A percentile compares a stretch with the other conserved stretches of the same genome.
phyloP scores from a whole-genome alignment of 305 asterid genomes.

The Coffea humblotiana region DNA sequence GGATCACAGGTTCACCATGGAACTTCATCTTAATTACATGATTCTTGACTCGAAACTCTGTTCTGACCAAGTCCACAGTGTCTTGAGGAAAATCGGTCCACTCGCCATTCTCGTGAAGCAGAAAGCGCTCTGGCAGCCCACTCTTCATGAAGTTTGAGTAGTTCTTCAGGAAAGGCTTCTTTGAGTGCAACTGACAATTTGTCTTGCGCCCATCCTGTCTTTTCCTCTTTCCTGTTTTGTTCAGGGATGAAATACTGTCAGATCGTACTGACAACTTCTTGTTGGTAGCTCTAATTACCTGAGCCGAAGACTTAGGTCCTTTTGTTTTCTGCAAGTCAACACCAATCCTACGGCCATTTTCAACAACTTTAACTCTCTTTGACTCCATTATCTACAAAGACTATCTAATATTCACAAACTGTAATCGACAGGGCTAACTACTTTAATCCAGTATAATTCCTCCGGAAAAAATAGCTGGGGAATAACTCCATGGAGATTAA shows the following conservation, averaged over 20 bases:
- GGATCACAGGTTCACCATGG: slow-evolving; percentile 20
- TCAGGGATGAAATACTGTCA: slow-evolving; percentile 14
- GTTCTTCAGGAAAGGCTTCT: slow-evolving; percentile 22
- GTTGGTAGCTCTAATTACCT: slow-evolving; percentile 18
- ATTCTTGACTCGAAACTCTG: slow-evolving; percentile 34
- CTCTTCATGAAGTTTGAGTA: slow-evolving; percentile 37
- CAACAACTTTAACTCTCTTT: slow-evolving; percentile 20
- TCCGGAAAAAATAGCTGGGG: slow-evolving; percentile 24
- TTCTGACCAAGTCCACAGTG: slow-evolving; percentile 24
- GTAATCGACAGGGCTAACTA: slow-evolving; percentile 12
- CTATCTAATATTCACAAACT: slow-evolving; percentile 26
- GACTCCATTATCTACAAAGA: slow-evolving; percentile 33
- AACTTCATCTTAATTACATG: slow-evolving; percentile 29
- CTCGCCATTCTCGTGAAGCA: slow-evolving; percentile 34
- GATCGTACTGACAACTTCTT: slow-evolving; percentile 17
- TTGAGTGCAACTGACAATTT: slow-evolving; percentile 16
- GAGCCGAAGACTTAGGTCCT: slow-evolving; percentile 13
- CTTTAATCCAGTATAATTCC: slow-evolving; percentile 22
- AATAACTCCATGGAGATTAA: slow-evolving; percentile 22
- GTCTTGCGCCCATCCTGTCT: slow-evolving; percentile 17
- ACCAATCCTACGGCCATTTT: slow-evolving; percentile 26
- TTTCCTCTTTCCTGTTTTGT: slow-evolving; percentile 33
- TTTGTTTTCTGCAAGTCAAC: slow-evolving; percentile 20
- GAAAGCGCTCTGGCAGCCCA: slow-evolving; percentile 31
- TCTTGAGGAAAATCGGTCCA: slow-evolving; percentile 39